Conservation (phyloP, 108 stramenopile genomes). For the Chaetoceros tenuissimus region DNA sequence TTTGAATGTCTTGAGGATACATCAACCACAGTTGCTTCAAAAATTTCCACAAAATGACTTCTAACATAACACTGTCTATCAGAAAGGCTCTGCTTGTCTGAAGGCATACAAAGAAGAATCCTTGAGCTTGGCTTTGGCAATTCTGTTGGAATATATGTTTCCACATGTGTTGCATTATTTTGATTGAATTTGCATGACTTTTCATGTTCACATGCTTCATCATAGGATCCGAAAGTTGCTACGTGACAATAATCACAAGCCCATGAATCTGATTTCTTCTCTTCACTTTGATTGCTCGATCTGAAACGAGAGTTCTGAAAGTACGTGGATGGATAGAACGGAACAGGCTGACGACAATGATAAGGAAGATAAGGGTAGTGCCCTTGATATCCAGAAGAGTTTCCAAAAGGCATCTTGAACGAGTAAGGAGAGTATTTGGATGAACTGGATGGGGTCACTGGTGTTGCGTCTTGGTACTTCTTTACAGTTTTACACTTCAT, state of each 20-base stretch:
- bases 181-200: constrained; percentile 27
- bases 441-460: no score
- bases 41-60: constrained; percentile 75
- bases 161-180: neutral
- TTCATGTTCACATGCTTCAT: constrained; percentile 79
- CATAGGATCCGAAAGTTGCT: constrained; percentile 66
- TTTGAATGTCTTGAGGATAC: constrained; percentile 74
- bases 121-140: constrained; percentile 11
- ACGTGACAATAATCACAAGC: constrained; percentile 76
- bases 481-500: no score
- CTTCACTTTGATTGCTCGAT: no score
- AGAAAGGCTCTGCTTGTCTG: constrained; percentile 62
- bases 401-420: no score
- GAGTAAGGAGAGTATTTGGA: no score
- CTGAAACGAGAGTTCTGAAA: no score
- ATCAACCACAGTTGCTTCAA: constrained; percentile 64
- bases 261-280: constrained; percentile 36
- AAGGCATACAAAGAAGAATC: constrained; percentile 56
- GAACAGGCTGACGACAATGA: no score
- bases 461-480: no score
- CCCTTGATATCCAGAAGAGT: no score
- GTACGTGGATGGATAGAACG: no score
- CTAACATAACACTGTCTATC: constrained; percentile 86
- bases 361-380: no score
- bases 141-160: constrained; percentile 1